Evolutionary conservation across 345 rosid genomes (phyloP).

Genomic region (Erodium maritimum): DNA sequence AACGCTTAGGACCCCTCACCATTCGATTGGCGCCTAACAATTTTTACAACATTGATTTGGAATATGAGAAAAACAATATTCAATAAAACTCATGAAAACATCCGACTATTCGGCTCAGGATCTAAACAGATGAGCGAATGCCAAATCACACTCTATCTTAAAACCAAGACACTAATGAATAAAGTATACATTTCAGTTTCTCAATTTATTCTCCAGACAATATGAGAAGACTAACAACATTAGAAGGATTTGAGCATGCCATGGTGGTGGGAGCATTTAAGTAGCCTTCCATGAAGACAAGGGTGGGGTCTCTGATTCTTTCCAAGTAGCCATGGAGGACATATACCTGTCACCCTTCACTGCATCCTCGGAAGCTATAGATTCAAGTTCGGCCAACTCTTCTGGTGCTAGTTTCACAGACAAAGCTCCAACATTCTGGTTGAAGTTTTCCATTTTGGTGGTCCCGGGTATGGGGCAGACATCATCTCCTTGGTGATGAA

Average conservation of each 20-base stretch:
- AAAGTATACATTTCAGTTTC: no score
- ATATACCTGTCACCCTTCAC: conserved; percentile 9
- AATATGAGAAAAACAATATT: no score
- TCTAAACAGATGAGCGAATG: no score
- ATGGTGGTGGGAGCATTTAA: background rate
- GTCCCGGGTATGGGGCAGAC: conserved; percentile 9
- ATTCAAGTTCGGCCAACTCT: conserved; percentile 17
- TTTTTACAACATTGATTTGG: no score
- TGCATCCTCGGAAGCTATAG: conserved; percentile 13
- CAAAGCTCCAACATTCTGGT: conserved; percentile 18
- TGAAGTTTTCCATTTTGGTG: conserved; percentile 7
- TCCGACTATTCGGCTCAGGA: no score
- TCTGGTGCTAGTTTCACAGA: conserved; percentile 9
- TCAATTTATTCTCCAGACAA: no score
- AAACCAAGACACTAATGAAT: no score
- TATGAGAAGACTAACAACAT: background rate
- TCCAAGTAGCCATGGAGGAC: background rate
- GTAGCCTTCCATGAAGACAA: conserved; percentile 2
- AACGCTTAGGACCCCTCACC: no score
- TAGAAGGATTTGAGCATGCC: background rate
- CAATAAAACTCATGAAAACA: no score
- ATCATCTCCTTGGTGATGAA: conserved; percentile 9
- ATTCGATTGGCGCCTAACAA: no score
- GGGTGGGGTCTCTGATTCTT: background rate
- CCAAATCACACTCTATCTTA: no score